Evolutionary conservation across 805 yeast species (phyloP).

Genomic region (Pichia cabralensis): DNA sequence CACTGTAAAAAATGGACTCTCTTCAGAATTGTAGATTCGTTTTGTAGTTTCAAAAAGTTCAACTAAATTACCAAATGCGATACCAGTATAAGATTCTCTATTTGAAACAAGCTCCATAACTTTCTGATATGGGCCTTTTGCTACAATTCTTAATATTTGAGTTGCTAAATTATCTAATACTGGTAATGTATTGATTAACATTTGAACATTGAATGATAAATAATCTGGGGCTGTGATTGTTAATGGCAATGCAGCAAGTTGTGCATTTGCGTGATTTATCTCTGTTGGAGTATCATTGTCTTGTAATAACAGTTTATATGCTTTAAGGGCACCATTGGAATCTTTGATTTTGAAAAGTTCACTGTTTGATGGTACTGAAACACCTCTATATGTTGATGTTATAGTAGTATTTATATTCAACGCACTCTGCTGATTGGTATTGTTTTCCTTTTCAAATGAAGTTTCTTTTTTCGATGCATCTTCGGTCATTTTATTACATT

Average conservation of each 20-base stretch:
- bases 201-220: constrained; percentile 51
- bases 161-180: constrained; percentile 74
- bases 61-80: constrained; percentile 54
- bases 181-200: constrained; percentile 60
- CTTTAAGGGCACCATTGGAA: constrained; percentile 16
- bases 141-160: constrained; percentile 65
- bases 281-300: constrained; percentile 12
- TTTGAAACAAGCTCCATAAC: constrained; percentile 60
- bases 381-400: constrained; percentile 22
- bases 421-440: no score
- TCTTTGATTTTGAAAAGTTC: constrained; percentile 22
- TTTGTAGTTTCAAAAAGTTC: constrained; percentile 72
- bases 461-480: no score
- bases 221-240: constrained; percentile 46
- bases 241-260: constrained; percentile 51
- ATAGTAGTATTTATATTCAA: no score
- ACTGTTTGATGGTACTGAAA: constrained; percentile 26
- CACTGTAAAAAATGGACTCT: constrained; percentile 63
- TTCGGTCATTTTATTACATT: no score
- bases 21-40: constrained; percentile 52
- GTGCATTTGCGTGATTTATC: constrained; percentile 30
- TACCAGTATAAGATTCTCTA: constrained; percentile 56
- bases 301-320: constrained; percentile 19
- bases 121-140: constrained; percentile 67
- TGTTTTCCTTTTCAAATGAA: no score